A percentile compares a stretch with the other conserved stretches of the same genome.
These are phyloP conservation scores for Pochonia chlamydosporia DNA, from an alignment of 2,329 filamentous ascomycete species.

Conservation along the genomic window DNA sequence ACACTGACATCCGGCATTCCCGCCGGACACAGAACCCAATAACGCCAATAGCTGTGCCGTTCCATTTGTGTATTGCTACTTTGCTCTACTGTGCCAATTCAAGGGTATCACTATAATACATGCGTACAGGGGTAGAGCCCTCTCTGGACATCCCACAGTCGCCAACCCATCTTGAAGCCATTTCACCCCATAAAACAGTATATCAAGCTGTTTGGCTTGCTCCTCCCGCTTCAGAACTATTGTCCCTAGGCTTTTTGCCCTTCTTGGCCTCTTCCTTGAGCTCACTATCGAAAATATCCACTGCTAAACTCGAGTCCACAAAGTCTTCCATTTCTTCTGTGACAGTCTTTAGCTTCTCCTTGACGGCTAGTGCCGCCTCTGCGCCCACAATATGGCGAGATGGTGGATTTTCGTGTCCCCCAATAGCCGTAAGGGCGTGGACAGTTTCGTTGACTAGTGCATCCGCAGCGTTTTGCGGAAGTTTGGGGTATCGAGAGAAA, in stretches of 20 bases:
- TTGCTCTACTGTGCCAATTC: not conserved
- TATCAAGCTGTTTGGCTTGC: not conserved
- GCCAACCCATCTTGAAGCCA: not conserved
- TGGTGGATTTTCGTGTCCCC: conserved; percentile 92
- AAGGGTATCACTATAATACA: not conserved
- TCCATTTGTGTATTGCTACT: not conserved
- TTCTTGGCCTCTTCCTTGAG: conserved; percentile 45
- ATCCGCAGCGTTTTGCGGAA: conserved; percentile 64
- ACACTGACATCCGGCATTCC: too few species aligned
- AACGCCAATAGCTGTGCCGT: too few species aligned
- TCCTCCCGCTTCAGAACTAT: conserved; percentile 13
- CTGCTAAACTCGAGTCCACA: conserved; percentile 79
- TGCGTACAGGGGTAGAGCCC: not conserved
- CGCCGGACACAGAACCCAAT: too few species aligned
- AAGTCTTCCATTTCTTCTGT: conserved; percentile 97
- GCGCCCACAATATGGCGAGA: conserved; percentile 89
- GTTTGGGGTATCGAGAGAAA: conserved; percentile 65
- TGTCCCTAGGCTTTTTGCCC: conserved; percentile 22
- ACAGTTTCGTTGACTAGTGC: conserved; percentile 82
- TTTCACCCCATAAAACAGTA: too few species aligned
- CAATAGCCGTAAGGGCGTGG: conserved; percentile 84
- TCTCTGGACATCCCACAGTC: not conserved
- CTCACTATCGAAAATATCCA: conserved; percentile 65
- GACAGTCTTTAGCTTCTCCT: conserved; percentile 93
- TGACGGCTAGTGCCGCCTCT: conserved; percentile 81